phyloP scores from a whole-genome alignment of 257 asterid species.

The Solanum piurae region DNA sequence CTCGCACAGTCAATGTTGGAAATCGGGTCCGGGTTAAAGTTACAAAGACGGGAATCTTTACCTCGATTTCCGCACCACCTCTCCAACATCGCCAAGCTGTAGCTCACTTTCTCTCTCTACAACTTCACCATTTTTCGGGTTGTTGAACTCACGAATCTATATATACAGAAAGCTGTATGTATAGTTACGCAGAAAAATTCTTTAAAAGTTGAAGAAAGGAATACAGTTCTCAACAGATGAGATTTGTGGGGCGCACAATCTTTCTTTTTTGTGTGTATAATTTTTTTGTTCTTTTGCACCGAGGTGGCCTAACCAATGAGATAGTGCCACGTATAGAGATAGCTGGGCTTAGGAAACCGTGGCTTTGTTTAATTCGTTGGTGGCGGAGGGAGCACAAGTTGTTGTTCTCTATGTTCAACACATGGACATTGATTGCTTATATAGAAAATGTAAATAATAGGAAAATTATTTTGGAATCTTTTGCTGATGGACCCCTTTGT shows the following conservation, averaged over 20 bases:
- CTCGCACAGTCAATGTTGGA: background rate
- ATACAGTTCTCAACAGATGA: conserved; percentile 7
- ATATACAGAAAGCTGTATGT: background rate
- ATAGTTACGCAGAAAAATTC: background rate
- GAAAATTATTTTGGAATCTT: background rate
- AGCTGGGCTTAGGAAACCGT: background rate
- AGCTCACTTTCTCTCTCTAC: background rate
- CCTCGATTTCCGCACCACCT: conserved; percentile 16
- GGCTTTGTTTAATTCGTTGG: background rate
- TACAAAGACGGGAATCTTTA: conserved; percentile 12
- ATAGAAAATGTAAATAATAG: background rate
- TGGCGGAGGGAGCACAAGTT: background rate
- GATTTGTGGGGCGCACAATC: conserved; percentile 27
- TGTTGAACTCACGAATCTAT: background rate
- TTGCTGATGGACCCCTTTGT: background rate
- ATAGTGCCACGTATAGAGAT: background rate
- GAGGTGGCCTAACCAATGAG: background rate
- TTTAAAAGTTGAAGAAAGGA: background rate
- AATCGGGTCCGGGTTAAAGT: conserved; percentile 31
- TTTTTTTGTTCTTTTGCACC: background rate
- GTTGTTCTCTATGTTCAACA: background rate
- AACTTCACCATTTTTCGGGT: background rate
- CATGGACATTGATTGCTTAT: background rate
- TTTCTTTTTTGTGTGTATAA: background rate
- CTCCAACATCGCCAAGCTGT: background rate